Evolutionary conservation across 164 flowering plant genomes (phyloP).

Genomic region (Stephania japonica): DNA sequence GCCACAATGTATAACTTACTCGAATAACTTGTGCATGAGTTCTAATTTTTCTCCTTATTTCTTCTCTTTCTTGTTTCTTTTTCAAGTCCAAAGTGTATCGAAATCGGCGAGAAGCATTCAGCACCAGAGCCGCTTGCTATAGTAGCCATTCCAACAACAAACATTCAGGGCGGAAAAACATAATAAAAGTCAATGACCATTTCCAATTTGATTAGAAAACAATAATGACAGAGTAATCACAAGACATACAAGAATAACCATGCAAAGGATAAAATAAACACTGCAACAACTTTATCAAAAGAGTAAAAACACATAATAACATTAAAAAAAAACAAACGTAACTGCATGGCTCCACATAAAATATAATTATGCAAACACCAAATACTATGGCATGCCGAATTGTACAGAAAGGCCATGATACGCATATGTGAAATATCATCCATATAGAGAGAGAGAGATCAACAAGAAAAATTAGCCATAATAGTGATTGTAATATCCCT

Average conservation of each 20-base stretch:
- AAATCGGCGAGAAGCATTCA: slow-evolving; percentile 96
- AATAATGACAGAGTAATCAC: neutral
- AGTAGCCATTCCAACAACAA: neutral
- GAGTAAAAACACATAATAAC: neutral
- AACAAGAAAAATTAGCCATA: no score
- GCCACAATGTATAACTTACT: slow-evolving; percentile 28
- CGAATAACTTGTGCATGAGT: slow-evolving; percentile 90
- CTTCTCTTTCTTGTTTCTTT: slow-evolving; percentile 71
- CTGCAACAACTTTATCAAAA: neutral
- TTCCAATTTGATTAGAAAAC: neutral
- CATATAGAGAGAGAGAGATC: no score
- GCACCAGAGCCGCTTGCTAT: slow-evolving; percentile 95
- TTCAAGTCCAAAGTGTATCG: slow-evolving; percentile 92
- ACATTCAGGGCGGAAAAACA: neutral
- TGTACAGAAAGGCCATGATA: no score
- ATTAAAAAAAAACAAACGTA: neutral
- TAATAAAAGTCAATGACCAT: neutral
- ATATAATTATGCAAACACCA: no score
- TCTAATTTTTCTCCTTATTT: slow-evolving; percentile 64
- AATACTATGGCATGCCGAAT: neutral
- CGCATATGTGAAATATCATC: no score
- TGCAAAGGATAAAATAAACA: neutral
- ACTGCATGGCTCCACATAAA: neutral
- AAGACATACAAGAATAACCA: neutral
- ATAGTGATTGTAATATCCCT: no score